Evolutionary conservation across 2,329 filamentous ascomycete species (phyloP).

Genomic region (Phyllosticta citriasiana): DNA sequence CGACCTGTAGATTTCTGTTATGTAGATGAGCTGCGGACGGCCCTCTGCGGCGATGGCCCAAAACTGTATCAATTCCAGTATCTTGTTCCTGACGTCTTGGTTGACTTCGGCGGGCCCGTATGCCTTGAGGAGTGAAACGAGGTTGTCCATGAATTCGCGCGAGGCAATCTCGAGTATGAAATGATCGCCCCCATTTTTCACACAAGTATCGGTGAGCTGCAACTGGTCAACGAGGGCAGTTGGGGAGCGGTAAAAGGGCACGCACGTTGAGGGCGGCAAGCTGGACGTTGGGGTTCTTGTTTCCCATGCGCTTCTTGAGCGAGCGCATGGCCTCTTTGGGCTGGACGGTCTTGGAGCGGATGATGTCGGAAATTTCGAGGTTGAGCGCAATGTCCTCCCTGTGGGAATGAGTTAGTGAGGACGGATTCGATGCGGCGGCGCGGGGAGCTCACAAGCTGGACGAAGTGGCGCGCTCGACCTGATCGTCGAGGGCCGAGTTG

Average conservation of each 20-base stretch:
- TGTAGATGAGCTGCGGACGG: constrained; percentile 71
- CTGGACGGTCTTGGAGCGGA: constrained; percentile 93
- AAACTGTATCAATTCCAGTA: constrained; percentile 83
- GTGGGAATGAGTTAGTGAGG: constrained; percentile 5
- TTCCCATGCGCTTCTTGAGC: constrained; percentile 84
- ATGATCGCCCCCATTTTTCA: constrained; percentile 94
- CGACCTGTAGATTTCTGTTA: constrained; percentile 75
- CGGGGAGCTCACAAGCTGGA: constrained; percentile 71
- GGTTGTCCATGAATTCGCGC: constrained; percentile 95
- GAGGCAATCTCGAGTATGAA: constrained; percentile 94
- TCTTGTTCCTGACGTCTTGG: constrained; percentile 76
- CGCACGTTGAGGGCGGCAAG: constrained; percentile 82
- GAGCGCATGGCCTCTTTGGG: constrained; percentile 98
- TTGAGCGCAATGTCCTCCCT: constrained; percentile 96
- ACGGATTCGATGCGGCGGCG: constrained; percentile 1
- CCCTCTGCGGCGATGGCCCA: constrained; percentile 89
- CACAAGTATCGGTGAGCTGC: constrained; percentile 90
- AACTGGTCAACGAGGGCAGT: neutral
- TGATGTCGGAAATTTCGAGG: constrained; percentile 94
- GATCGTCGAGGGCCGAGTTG: constrained; percentile 87
- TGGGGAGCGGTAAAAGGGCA: neutral
- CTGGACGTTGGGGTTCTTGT: constrained; percentile 96
- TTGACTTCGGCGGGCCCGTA: constrained; percentile 67
- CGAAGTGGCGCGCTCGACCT: constrained; percentile 89
- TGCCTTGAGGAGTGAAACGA: constrained; percentile 79